Base-by-base conservation (phyloP, 805 yeast species). In the Yarrowia keelungensis region DNA sequence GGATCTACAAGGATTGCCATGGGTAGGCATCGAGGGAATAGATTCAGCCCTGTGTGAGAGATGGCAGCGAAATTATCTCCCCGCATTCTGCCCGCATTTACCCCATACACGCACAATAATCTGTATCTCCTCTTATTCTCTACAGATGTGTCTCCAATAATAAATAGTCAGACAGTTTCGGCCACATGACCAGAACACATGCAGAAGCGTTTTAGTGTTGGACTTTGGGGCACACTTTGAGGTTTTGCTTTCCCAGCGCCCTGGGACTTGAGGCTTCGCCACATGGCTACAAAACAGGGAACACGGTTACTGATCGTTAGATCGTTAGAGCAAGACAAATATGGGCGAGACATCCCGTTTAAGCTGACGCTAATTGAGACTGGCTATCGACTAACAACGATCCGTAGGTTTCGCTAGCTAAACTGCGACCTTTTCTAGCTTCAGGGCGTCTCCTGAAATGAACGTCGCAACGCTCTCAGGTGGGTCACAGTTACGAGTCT, bases 151-250 rank as follows among this genome's bases (percentile, higher is more conserved):
- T 14, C 36, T 3, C 36, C 4, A 8, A 53, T 53, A 53, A 53
- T 53, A 53, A 39, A 35, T 3, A 7, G n/a, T 39, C 45, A 38
- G 36, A 53, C 59, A 38, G 19, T 19, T 38, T 32, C 32, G 43
- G n/a, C 58, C 58, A 53, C 59, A 53, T 53, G 59, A 53, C 59
- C 59, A 53, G 19, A 8, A 9, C 26, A 36, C 41, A 50, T 53
- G 59, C 59, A 53, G 59, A 12, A 38, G 26, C 35, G 32, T 19
- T 53, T 53, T 53, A 53, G 59, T 9, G 32, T 53, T 53, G 15
- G 32, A 10, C 26, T 12, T 19, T 8, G 53, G 26, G 36, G 26
- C 22, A 35, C 32, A 36, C 9, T 8, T 12, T 22, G 59, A 22
- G 16, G 59, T 22, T 47, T 22, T 53, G 38, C 38, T 38, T 53